phyloP scores from a whole-genome alignment of 257 asterid genomes.

The Euphrasia confusa region DNA sequence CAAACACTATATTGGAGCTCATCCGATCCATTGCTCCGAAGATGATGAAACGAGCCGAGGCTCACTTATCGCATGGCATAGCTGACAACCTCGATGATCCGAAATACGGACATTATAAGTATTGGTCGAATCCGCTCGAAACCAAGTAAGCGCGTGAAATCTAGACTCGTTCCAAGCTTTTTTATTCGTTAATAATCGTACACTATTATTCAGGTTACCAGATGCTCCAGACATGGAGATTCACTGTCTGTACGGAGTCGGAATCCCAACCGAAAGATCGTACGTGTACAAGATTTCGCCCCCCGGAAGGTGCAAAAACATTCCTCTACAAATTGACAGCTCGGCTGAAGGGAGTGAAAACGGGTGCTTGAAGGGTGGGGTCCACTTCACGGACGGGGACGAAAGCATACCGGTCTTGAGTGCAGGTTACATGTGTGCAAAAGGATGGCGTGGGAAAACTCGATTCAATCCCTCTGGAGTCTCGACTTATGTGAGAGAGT shows the following conservation, averaged over 20 bases:
- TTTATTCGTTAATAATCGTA: not conserved
- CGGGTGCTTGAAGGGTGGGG: constrained; percentile 76
- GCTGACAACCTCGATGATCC: constrained; percentile 78
- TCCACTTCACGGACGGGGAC: constrained; percentile 71
- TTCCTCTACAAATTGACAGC: constrained; percentile 78
- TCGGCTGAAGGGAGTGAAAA: constrained; percentile 52
- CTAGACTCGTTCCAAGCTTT: not conserved
- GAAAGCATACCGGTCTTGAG: constrained; percentile 65
- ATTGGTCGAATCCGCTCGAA: constrained; percentile 97
- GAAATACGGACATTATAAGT: constrained; percentile 67
- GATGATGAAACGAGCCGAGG: constrained; percentile 75
- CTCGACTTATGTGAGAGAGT: constrained; percentile 57
- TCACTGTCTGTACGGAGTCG: constrained; percentile 70
- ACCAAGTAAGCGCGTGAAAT: constrained; percentile 53
- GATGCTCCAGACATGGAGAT: constrained; percentile 91
- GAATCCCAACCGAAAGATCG: constrained; percentile 81
- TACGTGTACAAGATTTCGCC: constrained; percentile 73
- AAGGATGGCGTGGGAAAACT: constrained; percentile 79
- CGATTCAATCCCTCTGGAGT: constrained; percentile 79
- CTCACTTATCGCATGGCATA: constrained; percentile 87
- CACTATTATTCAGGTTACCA: constrained; percentile 50
- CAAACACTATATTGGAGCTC: constrained; percentile 49
- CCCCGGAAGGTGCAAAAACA: constrained; percentile 53
- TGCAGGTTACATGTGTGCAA: constrained; percentile 83
- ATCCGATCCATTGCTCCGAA: constrained; percentile 73